These are phyloP conservation scores for Starmerella bombi DNA, from an alignment of 805 yeast genomes.

Conservation along the genomic window DNA sequence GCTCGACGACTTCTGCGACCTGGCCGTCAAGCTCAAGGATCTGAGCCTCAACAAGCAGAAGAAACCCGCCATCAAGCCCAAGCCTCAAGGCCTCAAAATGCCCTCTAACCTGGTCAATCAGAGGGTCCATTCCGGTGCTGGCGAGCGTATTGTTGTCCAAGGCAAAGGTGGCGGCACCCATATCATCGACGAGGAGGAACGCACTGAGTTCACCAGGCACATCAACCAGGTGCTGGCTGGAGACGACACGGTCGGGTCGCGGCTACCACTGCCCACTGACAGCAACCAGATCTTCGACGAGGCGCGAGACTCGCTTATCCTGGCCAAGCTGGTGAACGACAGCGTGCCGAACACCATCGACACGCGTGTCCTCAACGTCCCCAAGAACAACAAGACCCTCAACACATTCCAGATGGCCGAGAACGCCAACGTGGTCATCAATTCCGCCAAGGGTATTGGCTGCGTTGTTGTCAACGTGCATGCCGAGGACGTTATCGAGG, in stretches of 20 bases:
- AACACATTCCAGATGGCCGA: conserved; percentile 93
- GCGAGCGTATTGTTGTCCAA: conserved; percentile 55
- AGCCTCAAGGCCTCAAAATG: conserved; percentile 21
- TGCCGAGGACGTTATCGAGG: conserved; percentile 92
- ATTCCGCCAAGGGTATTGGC: conserved; percentile 97
- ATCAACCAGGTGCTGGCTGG: conserved; percentile 85
- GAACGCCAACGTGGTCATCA: conserved; percentile 93
- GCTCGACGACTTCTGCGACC: conserved; percentile 79
- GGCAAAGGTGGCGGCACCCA: conserved; percentile 92
- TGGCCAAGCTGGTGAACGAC: conserved; percentile 88
- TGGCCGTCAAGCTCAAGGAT: conserved; percentile 69
- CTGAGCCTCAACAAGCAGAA: conserved; percentile 11
- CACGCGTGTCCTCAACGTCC: conserved; percentile 87
- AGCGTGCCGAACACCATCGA: conserved; percentile 98
- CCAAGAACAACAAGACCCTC: conserved; percentile 64
- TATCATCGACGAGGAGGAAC: conserved; percentile 93
- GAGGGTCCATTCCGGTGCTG: conserved; percentile 22
- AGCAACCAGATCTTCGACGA: conserved; percentile 94
- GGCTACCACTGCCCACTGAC: conserved; percentile 86
- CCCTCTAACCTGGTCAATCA: conserved; percentile 19
- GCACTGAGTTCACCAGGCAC: conserved; percentile 90
- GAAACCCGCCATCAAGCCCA: conserved; percentile 17
- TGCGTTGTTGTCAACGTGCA: conserved; percentile 94
- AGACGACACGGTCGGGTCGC: conserved; percentile 67
- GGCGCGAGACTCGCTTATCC: conserved; percentile 85